These are phyloP conservation scores for Chlorella variabilis DNA, from an alignment of 163 green algal species.

Conservation along the genomic window DNA sequence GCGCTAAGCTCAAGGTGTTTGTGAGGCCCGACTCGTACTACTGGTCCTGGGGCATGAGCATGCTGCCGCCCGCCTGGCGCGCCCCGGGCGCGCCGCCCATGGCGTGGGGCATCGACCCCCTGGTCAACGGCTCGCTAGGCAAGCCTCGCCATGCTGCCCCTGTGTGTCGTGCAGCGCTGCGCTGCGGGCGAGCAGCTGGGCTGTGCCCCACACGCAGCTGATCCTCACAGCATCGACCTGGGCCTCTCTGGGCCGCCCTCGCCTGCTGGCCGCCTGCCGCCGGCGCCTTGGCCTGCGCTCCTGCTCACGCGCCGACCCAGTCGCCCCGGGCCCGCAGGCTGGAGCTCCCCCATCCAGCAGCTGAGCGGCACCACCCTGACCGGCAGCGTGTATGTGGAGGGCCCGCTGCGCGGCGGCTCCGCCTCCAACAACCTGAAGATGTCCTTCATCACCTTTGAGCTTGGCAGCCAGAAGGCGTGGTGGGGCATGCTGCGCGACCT, in stretches of 20 bases:
- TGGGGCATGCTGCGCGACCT: constrained; percentile 5
- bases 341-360: not conserved
- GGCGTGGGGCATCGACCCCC: not conserved
- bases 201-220: too few relatives aligned
- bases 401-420: not conserved
- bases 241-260: too few relatives aligned
- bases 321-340: too few relatives aligned
- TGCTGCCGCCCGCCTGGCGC: not conserved
- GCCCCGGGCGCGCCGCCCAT: not conserved
- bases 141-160: not conserved
- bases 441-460: not conserved
- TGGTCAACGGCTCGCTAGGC: not conserved
- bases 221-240: too few relatives aligned
- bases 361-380: not conserved
- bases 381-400: not conserved
- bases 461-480: not conserved
- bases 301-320: too few relatives aligned
- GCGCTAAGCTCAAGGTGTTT: not conserved
- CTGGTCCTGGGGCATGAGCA: not conserved
- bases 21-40: not conserved
- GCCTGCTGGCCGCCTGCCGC: too few relatives aligned
- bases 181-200: too few relatives aligned
- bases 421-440: not conserved
- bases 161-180: too few relatives aligned
- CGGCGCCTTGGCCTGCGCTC: too few relatives aligned